phyloP scores from a whole-genome alignment of 768 basidiomycete genomes.

The Chalciporus sphaerocephalus region DNA sequence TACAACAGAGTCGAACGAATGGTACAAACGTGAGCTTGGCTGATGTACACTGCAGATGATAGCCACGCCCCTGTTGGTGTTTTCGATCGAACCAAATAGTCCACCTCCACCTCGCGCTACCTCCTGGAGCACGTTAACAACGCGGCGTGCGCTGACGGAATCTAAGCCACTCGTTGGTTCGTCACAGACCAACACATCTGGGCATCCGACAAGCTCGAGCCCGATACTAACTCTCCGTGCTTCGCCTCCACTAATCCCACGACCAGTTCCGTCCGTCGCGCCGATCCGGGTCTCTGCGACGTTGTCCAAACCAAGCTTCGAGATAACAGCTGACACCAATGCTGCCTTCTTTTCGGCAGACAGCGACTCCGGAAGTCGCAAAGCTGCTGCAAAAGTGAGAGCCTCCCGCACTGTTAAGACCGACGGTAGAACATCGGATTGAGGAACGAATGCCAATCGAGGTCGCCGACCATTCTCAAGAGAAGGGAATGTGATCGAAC shows the following conservation, averaged over 20 bases:
- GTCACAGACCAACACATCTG: conserved; percentile 82
- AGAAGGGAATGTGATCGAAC: conserved; percentile 55
- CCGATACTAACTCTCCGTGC: conserved; percentile 89
- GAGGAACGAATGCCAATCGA: conserved; percentile 81
- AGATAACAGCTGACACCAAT: conserved; percentile 66
- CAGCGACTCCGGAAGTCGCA: conserved; percentile 76
- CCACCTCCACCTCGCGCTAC: conserved; percentile 53
- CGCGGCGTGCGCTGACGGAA: conserved; percentile 78
- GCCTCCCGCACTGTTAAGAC: conserved; percentile 79
- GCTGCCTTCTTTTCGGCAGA: conserved; percentile 56
- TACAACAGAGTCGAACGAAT: conserved; percentile 77
- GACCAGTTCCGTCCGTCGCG: conserved; percentile 57
- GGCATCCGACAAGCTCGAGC: conserved; percentile 78
- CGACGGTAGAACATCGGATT: conserved; percentile 79
- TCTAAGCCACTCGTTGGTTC: conserved; percentile 85
- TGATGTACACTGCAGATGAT: conserved; percentile 88
- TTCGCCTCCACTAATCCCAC: conserved; percentile 91
- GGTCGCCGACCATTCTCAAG: conserved; percentile 35
- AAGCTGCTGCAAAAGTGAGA: conserved; percentile 77
- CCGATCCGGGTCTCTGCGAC: conserved; percentile 70
- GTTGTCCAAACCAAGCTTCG: conserved; percentile 70
- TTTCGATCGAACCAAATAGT: conserved; percentile 18
- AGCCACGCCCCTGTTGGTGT: conserved; percentile 59
- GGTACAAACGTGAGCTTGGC: conserved; percentile 82
- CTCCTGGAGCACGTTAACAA: conserved; percentile 70